A percentile compares a stretch with the other conserved stretches of the same genome.
phyloP scores from a whole-genome alignment of 2,329 filamentous ascomycete species.

The Phaeomoniella chlamydospora region DNA sequence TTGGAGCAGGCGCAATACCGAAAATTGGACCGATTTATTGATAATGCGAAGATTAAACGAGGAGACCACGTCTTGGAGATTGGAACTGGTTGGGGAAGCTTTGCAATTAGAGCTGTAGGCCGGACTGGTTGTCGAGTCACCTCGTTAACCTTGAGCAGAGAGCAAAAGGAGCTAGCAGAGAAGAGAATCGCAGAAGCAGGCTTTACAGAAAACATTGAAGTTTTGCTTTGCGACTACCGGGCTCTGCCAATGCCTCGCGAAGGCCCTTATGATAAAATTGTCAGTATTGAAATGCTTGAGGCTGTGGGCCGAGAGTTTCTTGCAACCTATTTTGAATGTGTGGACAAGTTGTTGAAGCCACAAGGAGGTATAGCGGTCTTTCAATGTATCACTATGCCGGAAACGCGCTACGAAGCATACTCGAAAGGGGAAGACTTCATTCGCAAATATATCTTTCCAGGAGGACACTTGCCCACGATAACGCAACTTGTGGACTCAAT shows the following conservation, averaged over 20 bases:
- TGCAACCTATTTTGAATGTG: slow-evolving; percentile 50
- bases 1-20: slow-evolving; percentile 53
- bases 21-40: slow-evolving; percentile 52
- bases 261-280: slow-evolving; percentile 51
- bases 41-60: slow-evolving; percentile 46
- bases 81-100: slow-evolving; percentile 61
- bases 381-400: slow-evolving; percentile 66
- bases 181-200: slow-evolving; percentile 48
- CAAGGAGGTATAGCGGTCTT: slow-evolving; percentile 54
- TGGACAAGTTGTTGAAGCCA: slow-evolving; percentile 50
- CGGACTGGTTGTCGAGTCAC: slow-evolving; percentile 55
- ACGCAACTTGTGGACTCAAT: slow-evolving; percentile 46
- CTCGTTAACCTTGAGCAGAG: slow-evolving; percentile 50
- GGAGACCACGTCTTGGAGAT: slow-evolving; percentile 61
- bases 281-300: slow-evolving; percentile 68
- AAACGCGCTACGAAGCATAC: slow-evolving; percentile 52
- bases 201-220: slow-evolving; percentile 44
- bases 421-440: slow-evolving; percentile 58
- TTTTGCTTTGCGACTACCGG: slow-evolving; percentile 56
- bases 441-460: slow-evolving; percentile 63
- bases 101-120: slow-evolving; percentile 55
- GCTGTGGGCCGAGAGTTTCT: slow-evolving; percentile 56
- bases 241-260: slow-evolving; percentile 37
- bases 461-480: slow-evolving; percentile 52
- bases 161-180: slow-evolving; percentile 56